Base-by-base conservation (phyloP, 768 basidiomycete species). In the Albatrellus ellisii region DNA sequence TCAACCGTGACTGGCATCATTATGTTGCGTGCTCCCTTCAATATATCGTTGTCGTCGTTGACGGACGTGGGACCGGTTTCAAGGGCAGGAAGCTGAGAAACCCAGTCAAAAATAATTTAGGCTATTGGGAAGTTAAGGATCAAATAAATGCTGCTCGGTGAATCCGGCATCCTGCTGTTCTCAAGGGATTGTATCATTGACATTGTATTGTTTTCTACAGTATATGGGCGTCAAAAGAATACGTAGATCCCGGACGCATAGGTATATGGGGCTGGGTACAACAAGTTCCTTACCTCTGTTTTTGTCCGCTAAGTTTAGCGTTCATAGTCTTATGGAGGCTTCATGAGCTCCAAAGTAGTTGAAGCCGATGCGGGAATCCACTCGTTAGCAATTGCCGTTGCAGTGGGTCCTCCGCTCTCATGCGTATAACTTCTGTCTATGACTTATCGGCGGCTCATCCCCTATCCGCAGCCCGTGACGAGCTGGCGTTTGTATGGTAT, bases 221-320 rank as follows among this genome's bases (percentile, higher is more conserved):
- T 42, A 62, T 79, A 36, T 95, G 89, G 86, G 86, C 82, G 2
- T 68, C 77, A 49, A 87, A 84, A 59, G 67, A 73, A 12, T 98
- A 97, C 56, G 83, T 98, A 1, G 95, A 99, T 58, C 67, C 75
- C 28, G 76, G 73, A 57, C 68, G 90, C 34, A 85, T 98, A 36
- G 95, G 94, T 0, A 82, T 98, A 39, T 97, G 92, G 92, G 95
- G 95, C 32, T 98, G 95, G 94, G 88, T 90, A 47, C 56, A 83
- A 63, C 10, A 4, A 37, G 7, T 42, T 26, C 26, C 17, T 9
- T 28, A 4, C 36, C 28, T 1, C 36, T 46, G 18, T 37, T 17
- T 43, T 38, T 22, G 31, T 36, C 29, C 27, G 31, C 25, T 36
- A 11, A 10, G 12, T 2, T 27, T 28, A 6, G 36, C 42, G 29